Evolutionary conservation across 257 asterid genomes (phyloP).

Genomic region (Solanum chaucha): DNA sequence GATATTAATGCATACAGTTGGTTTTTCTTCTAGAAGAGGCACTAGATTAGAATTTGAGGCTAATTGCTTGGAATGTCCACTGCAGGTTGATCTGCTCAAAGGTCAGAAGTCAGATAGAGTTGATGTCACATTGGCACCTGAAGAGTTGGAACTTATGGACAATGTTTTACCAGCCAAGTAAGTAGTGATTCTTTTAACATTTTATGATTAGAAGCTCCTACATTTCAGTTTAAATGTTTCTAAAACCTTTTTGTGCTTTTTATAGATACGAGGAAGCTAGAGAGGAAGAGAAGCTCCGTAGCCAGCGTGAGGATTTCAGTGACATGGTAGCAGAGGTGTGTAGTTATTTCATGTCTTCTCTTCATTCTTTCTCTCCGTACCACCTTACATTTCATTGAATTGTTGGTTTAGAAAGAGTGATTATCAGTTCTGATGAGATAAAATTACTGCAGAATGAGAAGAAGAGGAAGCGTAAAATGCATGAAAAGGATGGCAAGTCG

Average conservation of each 20-base stretch:
- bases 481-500: constrained; percentile 76
- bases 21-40: neutral
- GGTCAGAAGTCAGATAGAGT: constrained; percentile 93
- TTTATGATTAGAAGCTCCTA: neutral
- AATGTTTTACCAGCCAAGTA: constrained; percentile 93
- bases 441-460: constrained; percentile 55
- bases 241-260: neutral
- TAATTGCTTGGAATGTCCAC: neutral
- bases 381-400: neutral
- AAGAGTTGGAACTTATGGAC: constrained; percentile 85
- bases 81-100: constrained; percentile 81
- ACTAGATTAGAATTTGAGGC: neutral
- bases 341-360: neutral
- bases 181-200: constrained; percentile 2
- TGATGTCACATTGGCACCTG: constrained; percentile 88
- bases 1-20: neutral
- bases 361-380: neutral
- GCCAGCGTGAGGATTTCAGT: constrained; percentile 91
- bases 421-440: neutral
- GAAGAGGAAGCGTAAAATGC: constrained; percentile 91
- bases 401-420: neutral
- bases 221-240: neutral
- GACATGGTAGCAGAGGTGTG: constrained; percentile 98
- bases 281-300: constrained; percentile 90
- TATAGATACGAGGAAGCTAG: constrained; percentile 93